phyloP scores from a whole-genome alignment of 257 asterid species.

The Petrea volubilis region DNA sequence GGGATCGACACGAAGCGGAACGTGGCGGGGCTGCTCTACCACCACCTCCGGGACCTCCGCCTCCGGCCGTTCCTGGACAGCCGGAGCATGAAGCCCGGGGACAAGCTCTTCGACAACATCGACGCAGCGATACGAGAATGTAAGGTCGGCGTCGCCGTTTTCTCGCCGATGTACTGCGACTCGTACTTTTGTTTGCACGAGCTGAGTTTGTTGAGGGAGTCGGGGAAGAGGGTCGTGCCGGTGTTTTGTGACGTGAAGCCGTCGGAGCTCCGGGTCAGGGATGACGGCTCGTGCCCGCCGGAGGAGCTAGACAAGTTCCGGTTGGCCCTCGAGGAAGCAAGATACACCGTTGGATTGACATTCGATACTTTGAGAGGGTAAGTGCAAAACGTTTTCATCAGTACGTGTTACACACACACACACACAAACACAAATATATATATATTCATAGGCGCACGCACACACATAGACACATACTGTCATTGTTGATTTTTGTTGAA shows the following conservation, averaged over 20 bases:
- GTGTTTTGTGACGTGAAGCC: conserved; percentile 77
- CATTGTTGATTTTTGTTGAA: too few species aligned
- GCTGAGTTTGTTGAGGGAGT: conserved; percentile 61
- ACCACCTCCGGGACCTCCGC: conserved; percentile 45
- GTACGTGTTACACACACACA: too few species aligned
- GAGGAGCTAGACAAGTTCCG: conserved; percentile 46
- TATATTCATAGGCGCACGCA: too few species aligned
- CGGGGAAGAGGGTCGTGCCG: conserved; percentile 56
- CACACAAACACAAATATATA: too few species aligned
- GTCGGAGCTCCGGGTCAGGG: conserved; percentile 65
- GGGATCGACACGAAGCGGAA: conserved; percentile 77
- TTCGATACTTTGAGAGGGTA: conserved; percentile 73
- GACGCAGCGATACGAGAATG: conserved; percentile 54
- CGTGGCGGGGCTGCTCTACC: conserved; percentile 71
- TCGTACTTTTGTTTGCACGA: conserved; percentile 79
- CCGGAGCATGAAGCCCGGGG: conserved; percentile 88
- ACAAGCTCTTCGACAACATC: conserved; percentile 66
- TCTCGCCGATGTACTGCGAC: conserved; percentile 77
- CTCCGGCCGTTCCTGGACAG: conserved; percentile 74
- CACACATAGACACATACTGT: too few species aligned
- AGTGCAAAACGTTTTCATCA: too few species aligned
- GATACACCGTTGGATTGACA: conserved; percentile 71
- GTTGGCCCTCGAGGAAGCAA: conserved; percentile 73
- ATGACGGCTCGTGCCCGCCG: conserved; percentile 34
- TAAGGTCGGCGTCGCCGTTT: conserved; percentile 68